Evolutionary conservation across 1,139 yeast genomes (phyloP).

Genomic region (Pichia sp.): DNA sequence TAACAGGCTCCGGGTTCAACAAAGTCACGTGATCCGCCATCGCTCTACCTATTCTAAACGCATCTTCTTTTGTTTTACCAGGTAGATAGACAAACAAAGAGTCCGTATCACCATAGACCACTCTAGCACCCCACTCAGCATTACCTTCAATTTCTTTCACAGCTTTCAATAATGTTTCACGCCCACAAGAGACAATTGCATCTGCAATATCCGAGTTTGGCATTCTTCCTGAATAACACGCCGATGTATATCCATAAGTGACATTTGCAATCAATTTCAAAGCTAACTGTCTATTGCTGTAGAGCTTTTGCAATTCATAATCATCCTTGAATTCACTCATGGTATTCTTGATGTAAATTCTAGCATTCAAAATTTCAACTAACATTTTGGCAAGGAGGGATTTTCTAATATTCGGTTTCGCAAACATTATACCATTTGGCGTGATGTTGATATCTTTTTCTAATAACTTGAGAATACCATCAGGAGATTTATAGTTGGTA

Average conservation of each 20-base stretch:
- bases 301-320: conserved; percentile 48
- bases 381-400: conserved; percentile 84
- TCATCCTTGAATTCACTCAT: conserved; percentile 52
- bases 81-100: conserved; percentile 89
- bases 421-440: conserved; percentile 87
- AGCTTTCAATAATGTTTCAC: conserved; percentile 77
- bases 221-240: conserved; percentile 95
- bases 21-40: conserved; percentile 65
- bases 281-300: conserved; percentile 82
- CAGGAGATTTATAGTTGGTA: conserved; percentile 47
- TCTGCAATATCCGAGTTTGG: conserved; percentile 96
- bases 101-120: conserved; percentile 97
- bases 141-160: conserved; percentile 64
- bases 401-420: conserved; percentile 60
- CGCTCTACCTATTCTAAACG: conserved; percentile 69
- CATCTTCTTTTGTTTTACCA: conserved; percentile 73
- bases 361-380: conserved; percentile 73
- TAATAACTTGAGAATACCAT: conserved; percentile 56
- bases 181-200: conserved; percentile 86
- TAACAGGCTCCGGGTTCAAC: conserved; percentile 78
- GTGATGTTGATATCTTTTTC: conserved; percentile 60
- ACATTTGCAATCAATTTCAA: conserved; percentile 90
- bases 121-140: conserved; percentile 77
- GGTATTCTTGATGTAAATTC: conserved; percentile 76
- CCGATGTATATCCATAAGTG: conserved; percentile 94